Evolutionary conservation across 2,329 filamentous ascomycete genomes (phyloP), one percentile per base, ranked within the genome.

Genomic region (Ophiostoma australiae): DNA sequence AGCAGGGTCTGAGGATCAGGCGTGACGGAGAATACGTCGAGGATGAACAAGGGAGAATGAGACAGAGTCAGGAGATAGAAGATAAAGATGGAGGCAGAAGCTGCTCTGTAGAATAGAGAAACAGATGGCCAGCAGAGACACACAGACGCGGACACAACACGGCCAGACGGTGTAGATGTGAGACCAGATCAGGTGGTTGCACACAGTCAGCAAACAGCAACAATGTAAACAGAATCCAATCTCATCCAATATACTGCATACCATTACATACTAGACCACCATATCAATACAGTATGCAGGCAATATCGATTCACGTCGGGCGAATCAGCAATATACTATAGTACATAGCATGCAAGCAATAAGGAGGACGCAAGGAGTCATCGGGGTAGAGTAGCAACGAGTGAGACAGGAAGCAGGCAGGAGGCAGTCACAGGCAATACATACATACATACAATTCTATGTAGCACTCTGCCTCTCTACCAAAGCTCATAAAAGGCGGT

Each of bases 401-500:
- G 52, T 58, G 52, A 58, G 52, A 58, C 52, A 48, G 10, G n/a
- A 3, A 15, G 15, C 44, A 48, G 41, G 44, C 44, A 48, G 17
- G 15, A 17, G 17, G 44, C 44, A 48, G 44, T 17, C 44, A 48
- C 27, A 31, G 27, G 27, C 27, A 31, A 31, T 31, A 31, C 27
- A 31, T 31, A 31, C 1, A 1, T 31, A 31, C 27, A 31, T 31
- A 31, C 27, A n/a, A n/a, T n/a, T n/a, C n/a, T n/a, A n/a, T n/a
- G n/a, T 31, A 31, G 27, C 3, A 31, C 27, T 31, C 27, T 31
- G 27, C 27, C 27, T 31, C 27, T 31, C 27, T 31, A 23, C n/a
- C n/a, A n/a, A 33, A 70, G 67, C 13, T 61, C 70, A 48, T 72
- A 72, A 65, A 69, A 70, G 72, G 71, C 67, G 72, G 63, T 68